Evolutionary conservation across 495 filamentous ascomycete genomes (phyloP), one percentile per base, ranked within the genome.

Genomic region (Hypoxylon crocopeplum): DNA sequence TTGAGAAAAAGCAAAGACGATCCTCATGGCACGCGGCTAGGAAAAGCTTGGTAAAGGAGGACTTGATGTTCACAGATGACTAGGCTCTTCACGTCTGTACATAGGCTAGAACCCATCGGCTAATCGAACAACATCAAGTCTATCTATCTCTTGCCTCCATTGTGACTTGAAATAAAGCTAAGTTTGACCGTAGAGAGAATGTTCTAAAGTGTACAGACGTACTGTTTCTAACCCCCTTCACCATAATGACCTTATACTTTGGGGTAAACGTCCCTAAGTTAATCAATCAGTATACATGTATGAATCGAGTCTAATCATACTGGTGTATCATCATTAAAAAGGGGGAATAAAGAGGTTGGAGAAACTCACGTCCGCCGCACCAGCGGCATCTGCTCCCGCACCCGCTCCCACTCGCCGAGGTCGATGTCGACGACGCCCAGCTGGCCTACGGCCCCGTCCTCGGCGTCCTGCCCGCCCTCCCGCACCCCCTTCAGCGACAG

Each of bases 301-400:
- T 8, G n/a, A n/a, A n/a, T n/a, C n/a, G n/a, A n/a, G n/a, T n/a
- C n/a, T 27, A 27, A 27, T 11, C 34, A 19, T 24, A 37, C 6
- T 40, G 12, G 25, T 49, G 19, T 8, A 44, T n/a, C n/a, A n/a
- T n/a, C n/a, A n/a, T n/a, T n/a, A 24, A 29, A 21, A 16, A 3
- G 7, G 41, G 29, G 48, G 29, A 21, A 50, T 30, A 16, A 6
- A 24, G 10, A 20, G 37, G 25, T 36, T 12, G 21, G 2, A 8
- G 17, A 11, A 1, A 76, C 77, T 69, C 48, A 80, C 78, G 73
- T 78, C 52, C 78, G 60, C 62, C 87, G 80, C 15, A 82, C 72
- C 19, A 91, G 69, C 5, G 88, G 87, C 81, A 90, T 86, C 65
- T 86, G 79, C 53, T 55, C 77, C 62, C 85, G 79, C 4, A 82